Conservation (phyloP, 2,329 filamentous ascomycete genomes). For the Fusarium ambrosium region DNA sequence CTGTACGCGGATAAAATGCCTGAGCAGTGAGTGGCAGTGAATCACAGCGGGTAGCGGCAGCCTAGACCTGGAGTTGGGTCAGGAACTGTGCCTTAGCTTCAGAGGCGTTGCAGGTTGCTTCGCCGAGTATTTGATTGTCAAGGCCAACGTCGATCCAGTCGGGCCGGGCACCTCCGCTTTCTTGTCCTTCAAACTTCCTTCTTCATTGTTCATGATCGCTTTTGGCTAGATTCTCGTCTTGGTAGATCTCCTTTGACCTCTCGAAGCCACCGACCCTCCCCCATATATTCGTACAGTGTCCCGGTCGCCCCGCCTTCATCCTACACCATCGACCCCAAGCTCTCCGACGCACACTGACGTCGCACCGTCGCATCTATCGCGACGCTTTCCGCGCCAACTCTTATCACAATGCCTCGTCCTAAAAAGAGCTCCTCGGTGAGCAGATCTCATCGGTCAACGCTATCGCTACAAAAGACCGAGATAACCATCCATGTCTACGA, state of each 20-base stretch:
- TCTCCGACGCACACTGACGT: slow-evolving; percentile 44
- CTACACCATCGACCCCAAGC: slow-evolving; percentile 26
- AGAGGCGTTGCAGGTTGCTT: slow-evolving; percentile 29
- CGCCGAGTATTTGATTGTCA: slow-evolving; percentile 23
- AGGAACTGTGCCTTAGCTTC: slow-evolving; percentile 10
- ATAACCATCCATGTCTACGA: slow-evolving; percentile 85
- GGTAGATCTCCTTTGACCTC: slow-evolving; percentile 6
- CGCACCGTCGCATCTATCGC: slow-evolving; percentile 43
- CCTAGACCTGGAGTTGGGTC: neutral
- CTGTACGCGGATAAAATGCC: slow-evolving; percentile 8
- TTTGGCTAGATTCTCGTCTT: slow-evolving; percentile 4
- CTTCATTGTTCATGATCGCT: slow-evolving; percentile 21
- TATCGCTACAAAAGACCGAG: slow-evolving; percentile 79
- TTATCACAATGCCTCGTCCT: slow-evolving; percentile 46
- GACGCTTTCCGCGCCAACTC: slow-evolving; percentile 4
- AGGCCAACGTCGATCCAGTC: slow-evolving; percentile 12
- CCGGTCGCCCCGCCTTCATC: slow-evolving; percentile 5
- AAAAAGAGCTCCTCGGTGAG: slow-evolving; percentile 47
- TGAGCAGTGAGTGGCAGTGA: neutral
- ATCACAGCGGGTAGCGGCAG: neutral
- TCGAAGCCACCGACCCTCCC: neutral
- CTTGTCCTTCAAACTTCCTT: slow-evolving; percentile 19
- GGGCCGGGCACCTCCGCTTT: slow-evolving; percentile 29
- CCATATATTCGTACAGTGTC: neutral
- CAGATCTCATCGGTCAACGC: slow-evolving; percentile 70